Evolutionary conservation across 306 rosid species (phyloP), one percentile per base, ranked within the genome.

Genomic region (Oemleria cerasiformis): DNA sequence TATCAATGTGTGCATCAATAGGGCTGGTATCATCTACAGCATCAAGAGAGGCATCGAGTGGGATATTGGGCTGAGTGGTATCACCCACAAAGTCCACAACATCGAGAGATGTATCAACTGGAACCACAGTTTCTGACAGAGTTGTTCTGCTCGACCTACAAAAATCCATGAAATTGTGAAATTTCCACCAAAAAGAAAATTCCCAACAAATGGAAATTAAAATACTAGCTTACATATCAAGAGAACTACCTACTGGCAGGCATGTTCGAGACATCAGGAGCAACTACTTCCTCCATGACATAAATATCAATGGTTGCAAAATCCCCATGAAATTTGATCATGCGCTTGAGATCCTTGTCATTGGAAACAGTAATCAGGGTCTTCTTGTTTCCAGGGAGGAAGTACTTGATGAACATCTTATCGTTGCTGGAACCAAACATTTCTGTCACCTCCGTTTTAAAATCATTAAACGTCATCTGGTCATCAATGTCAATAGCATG

Each of bases 131-230:
- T 82, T 94, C 97, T 59, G 98, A 91, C 82, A 94, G 83, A 70
- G 98, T 94, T 69, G 98, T 94, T 85, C 97, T 89, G 85, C 98
- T 94, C 42, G 98, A 94, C 95, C 98, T 94, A 75, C 67, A 68
- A 78, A 68, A 68, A 16, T 65, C 41, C 82, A 75, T 69, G 58
- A 76, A 65, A 19, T 38, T 49, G 61, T 56, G 68, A 71, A 65
- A 75, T 54, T 75, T 77, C 71, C 71, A 39, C 68, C 62, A 41
- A 74, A 69, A 67, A 77, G 75, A 63, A 56, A 76, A 70, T 61
- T 44, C 23, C 67, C 61, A 49, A 3, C 15, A 55, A 54, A 70
- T 7, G 17, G 64, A 19, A 78, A 73, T 1, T 40, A 61, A 81
- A 42, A 67, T 16, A 58, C 38, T 39, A 67, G 59, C 82, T 51